These are phyloP conservation scores for Yarrowia deformans DNA, from an alignment of 805 yeast species.

Conservation along the genomic window DNA sequence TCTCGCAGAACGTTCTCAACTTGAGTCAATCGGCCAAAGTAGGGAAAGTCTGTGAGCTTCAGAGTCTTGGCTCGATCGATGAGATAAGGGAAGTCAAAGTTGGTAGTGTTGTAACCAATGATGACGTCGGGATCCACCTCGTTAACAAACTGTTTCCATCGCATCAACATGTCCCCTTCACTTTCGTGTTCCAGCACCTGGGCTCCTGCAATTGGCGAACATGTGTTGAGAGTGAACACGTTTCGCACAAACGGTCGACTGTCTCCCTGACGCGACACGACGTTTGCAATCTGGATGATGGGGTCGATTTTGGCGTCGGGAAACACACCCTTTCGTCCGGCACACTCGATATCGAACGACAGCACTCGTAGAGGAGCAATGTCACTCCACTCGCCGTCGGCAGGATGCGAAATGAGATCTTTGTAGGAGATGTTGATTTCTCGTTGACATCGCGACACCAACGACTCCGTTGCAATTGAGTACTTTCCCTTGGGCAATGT, in stretches of 20 bases:
- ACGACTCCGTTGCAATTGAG: constrained; percentile 50
- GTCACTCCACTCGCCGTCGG: constrained; percentile 93
- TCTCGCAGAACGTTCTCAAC: constrained; percentile 81
- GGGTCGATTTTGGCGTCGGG: constrained; percentile 95
- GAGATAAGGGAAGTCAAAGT: constrained; percentile 93
- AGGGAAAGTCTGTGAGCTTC: constrained; percentile 73
- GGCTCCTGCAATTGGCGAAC: constrained; percentile 93
- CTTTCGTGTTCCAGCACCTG: constrained; percentile 77
- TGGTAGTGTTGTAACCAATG: constrained; percentile 93
- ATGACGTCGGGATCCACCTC: constrained; percentile 93
- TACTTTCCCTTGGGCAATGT: constrained; percentile 83
- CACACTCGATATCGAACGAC: constrained; percentile 97
- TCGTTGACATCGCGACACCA: constrained; percentile 80
- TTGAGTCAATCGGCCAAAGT: constrained; percentile 75
- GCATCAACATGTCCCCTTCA: constrained; percentile 82
- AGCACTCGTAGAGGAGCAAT: constrained; percentile 93
- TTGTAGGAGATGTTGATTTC: constrained; percentile 76
- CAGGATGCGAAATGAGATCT: constrained; percentile 76
- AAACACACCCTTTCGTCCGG: constrained; percentile 95
- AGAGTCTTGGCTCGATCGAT: constrained; percentile 85
- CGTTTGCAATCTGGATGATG: constrained; percentile 96
- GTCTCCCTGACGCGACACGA: constrained; percentile 84
- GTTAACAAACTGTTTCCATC: constrained; percentile 86
- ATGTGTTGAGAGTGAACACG: constrained; percentile 90
- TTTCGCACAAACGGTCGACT: constrained; percentile 85